Percentiles rank a stretch among this genome's conserved stretches.
phyloP scores from a whole-genome alignment of 192 early-diverging fungal species.

The Podila clonocystis region DNA sequence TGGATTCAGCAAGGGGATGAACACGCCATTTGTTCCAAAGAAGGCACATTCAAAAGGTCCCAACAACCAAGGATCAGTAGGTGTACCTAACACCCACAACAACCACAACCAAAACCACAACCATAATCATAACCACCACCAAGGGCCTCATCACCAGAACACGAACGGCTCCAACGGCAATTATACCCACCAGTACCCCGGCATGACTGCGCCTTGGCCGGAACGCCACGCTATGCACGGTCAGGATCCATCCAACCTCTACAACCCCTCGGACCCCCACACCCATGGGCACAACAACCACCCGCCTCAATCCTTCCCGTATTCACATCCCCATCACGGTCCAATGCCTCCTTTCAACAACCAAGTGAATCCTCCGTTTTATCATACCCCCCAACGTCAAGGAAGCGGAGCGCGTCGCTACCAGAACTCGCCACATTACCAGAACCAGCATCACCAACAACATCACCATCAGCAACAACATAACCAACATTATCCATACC shows the following conservation, averaged over 20 bases:
- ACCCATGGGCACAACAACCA: not conserved
- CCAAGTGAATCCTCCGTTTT: slow-evolving; percentile 6
- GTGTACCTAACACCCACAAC: not conserved
- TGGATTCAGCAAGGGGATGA: not conserved
- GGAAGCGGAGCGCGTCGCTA: not conserved
- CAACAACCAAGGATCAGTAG: not conserved
- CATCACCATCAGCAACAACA: slow-evolving; percentile 22
- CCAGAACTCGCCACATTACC: slow-evolving; percentile 12
- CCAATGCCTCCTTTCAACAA: not conserved
- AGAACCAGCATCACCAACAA: slow-evolving; percentile 11
- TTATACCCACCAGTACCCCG: slow-evolving; percentile 35
- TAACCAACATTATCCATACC: slow-evolving; percentile 30
- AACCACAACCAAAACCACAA: not conserved
- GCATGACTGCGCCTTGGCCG: slow-evolving; percentile 12
- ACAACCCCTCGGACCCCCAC: not conserved
- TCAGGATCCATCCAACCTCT: slow-evolving; percentile 21
- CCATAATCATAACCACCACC: not conserved
- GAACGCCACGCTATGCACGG: slow-evolving; percentile 19
- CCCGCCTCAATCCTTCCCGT: slow-evolving; percentile 7
- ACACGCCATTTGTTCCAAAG: not conserved
- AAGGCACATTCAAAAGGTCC: not conserved
- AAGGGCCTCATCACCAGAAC: slow-evolving; percentile 16
- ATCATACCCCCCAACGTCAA: slow-evolving; percentile 1
- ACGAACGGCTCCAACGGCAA: slow-evolving; percentile 13
- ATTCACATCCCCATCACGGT: not conserved